These are phyloP conservation scores for Flaveria ramosissima DNA, from an alignment of 129 eudicot species.

Conservation along the genomic window DNA sequence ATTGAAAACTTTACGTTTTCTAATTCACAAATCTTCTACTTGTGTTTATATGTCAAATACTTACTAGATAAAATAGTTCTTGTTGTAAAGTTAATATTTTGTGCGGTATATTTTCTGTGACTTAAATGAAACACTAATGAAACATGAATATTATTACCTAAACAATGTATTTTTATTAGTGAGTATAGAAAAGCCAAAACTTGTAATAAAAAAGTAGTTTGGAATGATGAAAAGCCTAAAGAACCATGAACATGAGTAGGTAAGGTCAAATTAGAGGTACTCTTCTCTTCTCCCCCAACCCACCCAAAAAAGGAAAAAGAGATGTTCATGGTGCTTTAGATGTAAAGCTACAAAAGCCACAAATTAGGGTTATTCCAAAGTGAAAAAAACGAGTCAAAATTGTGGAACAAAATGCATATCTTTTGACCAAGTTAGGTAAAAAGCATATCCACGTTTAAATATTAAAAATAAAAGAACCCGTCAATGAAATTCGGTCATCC, in stretches of 20 bases:
- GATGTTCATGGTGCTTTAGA: slow-evolving; percentile 9
- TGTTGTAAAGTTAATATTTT: too few species aligned
- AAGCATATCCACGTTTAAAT: background rate
- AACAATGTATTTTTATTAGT: background rate
- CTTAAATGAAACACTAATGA: background rate
- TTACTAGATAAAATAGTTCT: too few species aligned
- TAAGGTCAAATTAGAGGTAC: slow-evolving; percentile 14
- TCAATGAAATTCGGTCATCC: background rate
- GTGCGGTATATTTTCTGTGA: too few species aligned
- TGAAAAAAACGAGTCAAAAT: slow-evolving; percentile 5
- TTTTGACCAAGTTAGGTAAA: slow-evolving; percentile 34
- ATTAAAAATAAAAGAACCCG: background rate
- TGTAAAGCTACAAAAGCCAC: slow-evolving; percentile 33
- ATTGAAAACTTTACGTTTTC: too few species aligned
- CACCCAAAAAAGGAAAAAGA: slow-evolving; percentile 24
- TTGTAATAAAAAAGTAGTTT: background rate
- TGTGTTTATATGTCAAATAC: background rate
- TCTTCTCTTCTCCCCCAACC: slow-evolving; percentile 1
- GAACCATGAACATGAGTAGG: background rate
- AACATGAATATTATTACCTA: background rate
- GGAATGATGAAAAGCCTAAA: slow-evolving; percentile 16
- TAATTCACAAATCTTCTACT: too few species aligned
- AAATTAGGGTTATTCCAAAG: slow-evolving; percentile 20
- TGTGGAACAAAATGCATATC: slow-evolving; percentile 21
- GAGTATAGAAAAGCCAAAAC: background rate